Base-by-base conservation (phyloP, 805 yeast genomes). In the Starmerella scarabaei region DNA sequence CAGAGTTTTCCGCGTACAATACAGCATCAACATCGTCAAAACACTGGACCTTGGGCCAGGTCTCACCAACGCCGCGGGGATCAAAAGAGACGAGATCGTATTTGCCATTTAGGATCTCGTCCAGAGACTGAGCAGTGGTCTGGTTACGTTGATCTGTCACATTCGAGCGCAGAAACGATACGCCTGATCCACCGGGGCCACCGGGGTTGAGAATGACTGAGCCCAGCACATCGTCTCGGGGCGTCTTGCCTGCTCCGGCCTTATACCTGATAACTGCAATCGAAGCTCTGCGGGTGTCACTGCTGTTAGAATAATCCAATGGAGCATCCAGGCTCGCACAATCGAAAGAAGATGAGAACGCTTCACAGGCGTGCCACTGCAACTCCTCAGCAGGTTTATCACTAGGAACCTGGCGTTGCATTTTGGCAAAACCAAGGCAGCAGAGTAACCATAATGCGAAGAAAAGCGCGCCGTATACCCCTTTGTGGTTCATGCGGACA, bases 161-260 rank as follows among this genome's bases (percentile, higher is more conserved):
- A 36, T 17, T 15, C 5, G 30, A 5, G 21, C 27, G 35, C 35
- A 36, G 21, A 21, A 45, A 36, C 14, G 20, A 20, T 9, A 50
- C 36, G 5, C 54, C 54, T 15, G 50, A 43, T 6, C 45, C 52
- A 14, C 54, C 54, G 14, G 54, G 54, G 14, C 54, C 53, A 11
- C 54, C 54, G 5, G 54, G 54, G 38, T 50, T 51, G 36, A 50
- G 28, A 4, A 51, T 34, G 5, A 51, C 24, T 9, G 51, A 36
- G 30, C 54, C 54, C 2, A 48, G 38, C 16, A 42, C 40, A 12
- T 40, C 41, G 18, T 46, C 42, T 6, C 34, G 30, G 3, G 41
- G 32, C 12, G 52, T 41, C 8, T 21, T 19, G 17, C 47, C 47
- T 4, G 29, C 35, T 3, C 47, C 47, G 4, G 48, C 48, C 27